Percentiles rank a stretch among this genome's conserved stretches.
phyloP scores from a whole-genome alignment of 768 basidiomycete species.

The Tylopilus sp. region DNA sequence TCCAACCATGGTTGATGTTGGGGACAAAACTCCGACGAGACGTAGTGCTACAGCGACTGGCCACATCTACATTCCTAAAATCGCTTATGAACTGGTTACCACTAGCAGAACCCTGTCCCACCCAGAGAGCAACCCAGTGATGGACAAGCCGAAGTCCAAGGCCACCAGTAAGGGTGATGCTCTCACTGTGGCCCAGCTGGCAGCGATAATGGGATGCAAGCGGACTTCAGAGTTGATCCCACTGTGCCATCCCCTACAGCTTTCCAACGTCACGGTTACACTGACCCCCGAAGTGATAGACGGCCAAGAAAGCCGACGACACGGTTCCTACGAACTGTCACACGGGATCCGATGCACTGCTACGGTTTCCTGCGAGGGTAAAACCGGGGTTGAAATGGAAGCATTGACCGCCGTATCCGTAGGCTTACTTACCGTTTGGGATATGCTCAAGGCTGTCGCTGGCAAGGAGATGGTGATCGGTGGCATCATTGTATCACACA shows the following conservation, averaged over 20 bases:
- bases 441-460: slow-evolving; percentile 89
- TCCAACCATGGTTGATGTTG: slow-evolving; percentile 82
- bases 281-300: slow-evolving; percentile 45
- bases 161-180: slow-evolving; percentile 64
- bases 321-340: slow-evolving; percentile 12
- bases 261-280: slow-evolving; percentile 66
- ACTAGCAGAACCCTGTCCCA: slow-evolving; percentile 11
- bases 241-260: slow-evolving; percentile 78
- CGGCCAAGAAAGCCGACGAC: not conserved
- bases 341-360: slow-evolving; percentile 62
- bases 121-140: slow-evolving; percentile 7
- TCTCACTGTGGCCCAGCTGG: slow-evolving; percentile 74
- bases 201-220: slow-evolving; percentile 86
- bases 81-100: slow-evolving; percentile 65
- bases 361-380: slow-evolving; percentile 71
- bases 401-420: slow-evolving; percentile 81
- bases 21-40: slow-evolving; percentile 54
- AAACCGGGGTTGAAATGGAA: slow-evolving; percentile 93
- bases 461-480: slow-evolving; percentile 85
- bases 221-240: slow-evolving; percentile 82
- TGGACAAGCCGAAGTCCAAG: slow-evolving; percentile 45
- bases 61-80: slow-evolving; percentile 59
- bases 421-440: slow-evolving; percentile 82
- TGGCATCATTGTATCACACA: slow-evolving; percentile 59
- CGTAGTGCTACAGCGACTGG: slow-evolving; percentile 77